Conservation (phyloP, 2,329 filamentous ascomycete genomes). For the Alternaria sp. region DNA sequence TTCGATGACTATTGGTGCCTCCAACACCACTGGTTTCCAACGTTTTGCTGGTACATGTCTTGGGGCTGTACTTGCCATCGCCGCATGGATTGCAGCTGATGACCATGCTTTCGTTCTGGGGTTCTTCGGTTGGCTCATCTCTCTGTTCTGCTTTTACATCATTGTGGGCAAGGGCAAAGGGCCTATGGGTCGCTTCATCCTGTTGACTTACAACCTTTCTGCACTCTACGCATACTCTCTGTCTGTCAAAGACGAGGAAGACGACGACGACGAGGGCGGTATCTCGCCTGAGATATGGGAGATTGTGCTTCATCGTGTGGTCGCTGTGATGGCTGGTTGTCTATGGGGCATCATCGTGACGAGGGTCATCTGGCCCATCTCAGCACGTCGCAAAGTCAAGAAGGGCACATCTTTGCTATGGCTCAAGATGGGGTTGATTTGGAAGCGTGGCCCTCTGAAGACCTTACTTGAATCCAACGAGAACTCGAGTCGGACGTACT, state of each 20-base stretch:
- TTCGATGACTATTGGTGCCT: constrained; percentile 95
- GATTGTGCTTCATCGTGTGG: constrained; percentile 86
- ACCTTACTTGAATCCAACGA: constrained; percentile 63
- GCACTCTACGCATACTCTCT: constrained; percentile 94
- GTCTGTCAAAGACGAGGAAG: constrained; percentile 78
- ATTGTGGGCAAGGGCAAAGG: constrained; percentile 86
- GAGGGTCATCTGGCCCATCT: constrained; percentile 91
- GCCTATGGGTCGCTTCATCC: constrained; percentile 90
- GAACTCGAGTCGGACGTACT: constrained; percentile 37
- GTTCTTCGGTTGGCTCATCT: constrained; percentile 82
- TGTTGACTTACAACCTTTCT: constrained; percentile 95
- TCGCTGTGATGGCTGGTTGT: constrained; percentile 85
- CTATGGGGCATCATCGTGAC: constrained; percentile 93
- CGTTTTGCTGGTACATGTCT: constrained; percentile 87
- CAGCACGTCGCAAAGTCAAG: constrained; percentile 85
- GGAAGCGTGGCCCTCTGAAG: constrained; percentile 90
- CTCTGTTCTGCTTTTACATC: constrained; percentile 86
- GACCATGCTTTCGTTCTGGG: constrained; percentile 80
- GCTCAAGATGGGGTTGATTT: constrained; percentile 93
- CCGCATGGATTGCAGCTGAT: constrained; percentile 79
- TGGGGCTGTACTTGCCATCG: constrained; percentile 77
- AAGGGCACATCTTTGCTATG: constrained; percentile 91
- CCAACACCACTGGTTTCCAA: constrained; percentile 89
- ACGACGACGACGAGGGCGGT: constrained; percentile 86
- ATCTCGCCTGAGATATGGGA: constrained; percentile 83